These are phyloP conservation scores for Penicillium thymicola DNA, from an alignment of 2,329 filamentous ascomycete species.

Conservation along the genomic window DNA sequence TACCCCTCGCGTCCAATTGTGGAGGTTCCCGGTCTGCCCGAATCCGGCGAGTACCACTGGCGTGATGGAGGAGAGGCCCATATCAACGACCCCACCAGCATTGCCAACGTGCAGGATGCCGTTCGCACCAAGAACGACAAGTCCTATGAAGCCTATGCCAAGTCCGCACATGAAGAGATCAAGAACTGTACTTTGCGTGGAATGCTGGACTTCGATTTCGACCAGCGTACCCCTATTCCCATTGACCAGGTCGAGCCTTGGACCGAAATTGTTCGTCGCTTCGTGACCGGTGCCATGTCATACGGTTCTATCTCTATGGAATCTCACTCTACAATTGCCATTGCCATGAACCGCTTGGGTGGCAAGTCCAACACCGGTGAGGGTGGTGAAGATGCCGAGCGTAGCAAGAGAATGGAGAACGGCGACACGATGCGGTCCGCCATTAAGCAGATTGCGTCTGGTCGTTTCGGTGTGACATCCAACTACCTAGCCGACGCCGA, in stretches of 20 bases:
- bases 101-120: constrained; percentile 95
- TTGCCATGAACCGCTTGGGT: constrained; percentile 94
- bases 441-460: constrained; percentile 96
- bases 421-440: constrained; percentile 96
- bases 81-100: constrained; percentile 89
- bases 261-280: constrained; percentile 95
- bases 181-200: constrained; percentile 94
- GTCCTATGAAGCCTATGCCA: constrained; percentile 94
- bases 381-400: constrained; percentile 92
- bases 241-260: constrained; percentile 97
- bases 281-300: constrained; percentile 97
- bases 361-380: constrained; percentile 98
- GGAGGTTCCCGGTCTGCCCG: constrained; percentile 73
- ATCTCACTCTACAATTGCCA: constrained; percentile 89
- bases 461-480: constrained; percentile 92
- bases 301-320: constrained; percentile 99
- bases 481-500: constrained; percentile 93
- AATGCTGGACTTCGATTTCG: constrained; percentile 93
- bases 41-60: constrained; percentile 98
- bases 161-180: constrained; percentile 91
- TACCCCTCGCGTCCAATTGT: constrained; percentile 78
- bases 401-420: constrained; percentile 79
- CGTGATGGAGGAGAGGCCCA: constrained; percentile 93
- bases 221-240: constrained; percentile 76
- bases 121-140: constrained; percentile 97